A percentile compares a stretch with the other conserved stretches of the same genome.
These are phyloP conservation scores for Penicillium pancosmium DNA, from an alignment of 495 filamentous ascomycete species.

Conservation along the genomic window DNA sequence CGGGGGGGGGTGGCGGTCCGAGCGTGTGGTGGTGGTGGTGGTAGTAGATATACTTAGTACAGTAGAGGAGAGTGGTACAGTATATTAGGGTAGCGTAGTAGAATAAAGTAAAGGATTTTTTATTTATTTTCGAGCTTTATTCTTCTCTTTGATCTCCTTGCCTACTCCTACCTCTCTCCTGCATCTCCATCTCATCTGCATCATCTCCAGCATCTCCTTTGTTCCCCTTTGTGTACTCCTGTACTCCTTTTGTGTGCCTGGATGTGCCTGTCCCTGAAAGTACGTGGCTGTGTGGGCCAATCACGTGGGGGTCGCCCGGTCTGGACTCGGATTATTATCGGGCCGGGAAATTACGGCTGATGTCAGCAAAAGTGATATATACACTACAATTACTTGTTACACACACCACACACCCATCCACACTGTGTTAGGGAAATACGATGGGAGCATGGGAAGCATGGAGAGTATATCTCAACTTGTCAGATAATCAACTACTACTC, in stretches of 20 bases:
- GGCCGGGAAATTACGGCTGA: constrained; percentile 21
- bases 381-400: too few relatives aligned
- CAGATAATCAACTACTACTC: too few relatives aligned
- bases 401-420: too few relatives aligned
- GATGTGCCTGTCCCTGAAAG: constrained; percentile 4
- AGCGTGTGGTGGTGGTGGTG: not conserved
- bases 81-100: not conserved
- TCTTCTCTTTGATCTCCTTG: too few relatives aligned
- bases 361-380: not conserved
- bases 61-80: not conserved
- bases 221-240: not conserved
- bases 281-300: not conserved
- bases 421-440: too few relatives aligned
- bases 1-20: too few relatives aligned
- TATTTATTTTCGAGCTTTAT: too few relatives aligned
- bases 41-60: not conserved
- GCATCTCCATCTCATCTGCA: not conserved
- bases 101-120: not conserved
- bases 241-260: not conserved
- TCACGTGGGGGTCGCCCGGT: constrained; percentile 1
- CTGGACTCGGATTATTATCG: constrained; percentile 22
- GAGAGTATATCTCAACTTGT: too few relatives aligned
- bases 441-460: too few relatives aligned
- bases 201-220: not conserved
- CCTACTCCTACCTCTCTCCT: too few relatives aligned